Evolutionary conservation across 306 rosid genomes (phyloP), one percentile per base, ranked within the genome.

Genomic region (Begonia peltatifolia): DNA sequence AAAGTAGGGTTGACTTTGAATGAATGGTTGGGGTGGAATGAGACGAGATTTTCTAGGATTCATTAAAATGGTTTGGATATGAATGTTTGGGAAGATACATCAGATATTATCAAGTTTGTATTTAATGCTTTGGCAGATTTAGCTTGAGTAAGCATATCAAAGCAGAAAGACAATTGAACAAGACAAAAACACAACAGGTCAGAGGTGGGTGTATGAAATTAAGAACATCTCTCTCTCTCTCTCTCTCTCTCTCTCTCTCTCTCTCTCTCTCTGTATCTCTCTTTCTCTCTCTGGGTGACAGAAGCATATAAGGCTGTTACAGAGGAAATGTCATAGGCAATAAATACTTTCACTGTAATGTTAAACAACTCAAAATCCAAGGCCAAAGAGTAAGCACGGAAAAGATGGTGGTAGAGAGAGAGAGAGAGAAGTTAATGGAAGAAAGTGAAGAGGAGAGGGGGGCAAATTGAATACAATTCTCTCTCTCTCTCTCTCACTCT

Each of bases 301-400:
- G 48, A 6, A 44, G 48, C 48, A 44, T 44, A n/a, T 10, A 44
- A 44, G 48, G 48, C 12, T 10, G 48, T 44, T 44, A 6, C 48
- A 44, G 48, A 44, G 48, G 48, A 44, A 44, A 44, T 44, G 48
- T 44, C 48, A 2, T 10, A 7, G 48, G 14, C 48, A 44, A 3
- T 44, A 44, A 44, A 10, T 44, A 44, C 48, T 44, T 44, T 44
- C 48, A 44, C 48, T 44, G 48, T 44, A 44, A 44, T 44, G 48
- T 14, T 10, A 44, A 44, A 44, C 14, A 10, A 44, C 48, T 44
- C 48, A 44, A 44, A 44, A 44, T 44, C 48, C 48, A 44, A 44
- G 14, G 48, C 48, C n/a, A 44, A 12, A 44, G 38, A 30, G 38
- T 7, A 7, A 30, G 38, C 38, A 30, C 38, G 38, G 38, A 30